phyloP scores from a whole-genome alignment of 164 flowering plant genomes.

The Stephania japonica region DNA sequence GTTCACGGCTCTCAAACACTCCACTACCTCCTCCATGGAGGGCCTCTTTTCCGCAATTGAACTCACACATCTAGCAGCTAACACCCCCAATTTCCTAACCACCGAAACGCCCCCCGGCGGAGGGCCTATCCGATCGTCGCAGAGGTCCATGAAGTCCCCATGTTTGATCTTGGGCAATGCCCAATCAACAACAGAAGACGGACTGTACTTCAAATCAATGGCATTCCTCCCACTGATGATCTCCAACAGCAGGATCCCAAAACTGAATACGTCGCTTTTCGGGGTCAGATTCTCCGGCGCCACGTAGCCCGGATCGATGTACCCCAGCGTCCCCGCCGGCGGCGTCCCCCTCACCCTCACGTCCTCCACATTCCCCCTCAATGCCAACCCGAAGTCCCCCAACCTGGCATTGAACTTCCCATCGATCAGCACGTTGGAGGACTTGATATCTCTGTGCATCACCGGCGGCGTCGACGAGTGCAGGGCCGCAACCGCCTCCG shows the following conservation, averaged over 20 bases:
- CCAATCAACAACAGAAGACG: constrained; percentile 83
- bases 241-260: constrained; percentile 64
- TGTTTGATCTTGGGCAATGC: constrained; percentile 57
- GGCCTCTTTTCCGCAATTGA: constrained; percentile 57
- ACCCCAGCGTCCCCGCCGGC: constrained; percentile 82
- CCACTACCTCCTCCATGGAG: constrained; percentile 60
- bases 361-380: constrained; percentile 71
- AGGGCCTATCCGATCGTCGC: constrained; percentile 43
- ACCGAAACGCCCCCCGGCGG: constrained; percentile 39
- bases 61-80: constrained; percentile 67
- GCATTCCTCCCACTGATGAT: constrained; percentile 73
- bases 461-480: constrained; percentile 76
- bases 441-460: constrained; percentile 88
- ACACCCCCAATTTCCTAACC: constrained; percentile 33
- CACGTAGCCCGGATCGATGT: constrained; percentile 66
- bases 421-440: constrained; percentile 73
- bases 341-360: constrained; percentile 51
- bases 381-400: constrained; percentile 78
- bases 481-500: constrained; percentile 50
- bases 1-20: constrained; percentile 32
- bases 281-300: constrained; percentile 55
- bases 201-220: constrained; percentile 70
- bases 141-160: constrained; percentile 33
- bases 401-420: constrained; percentile 46
- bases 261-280: constrained; percentile 75